Evolutionary conservation across 2,329 filamentous ascomycete genomes (phyloP).

Genomic region (Penicillium occitanis): DNA sequence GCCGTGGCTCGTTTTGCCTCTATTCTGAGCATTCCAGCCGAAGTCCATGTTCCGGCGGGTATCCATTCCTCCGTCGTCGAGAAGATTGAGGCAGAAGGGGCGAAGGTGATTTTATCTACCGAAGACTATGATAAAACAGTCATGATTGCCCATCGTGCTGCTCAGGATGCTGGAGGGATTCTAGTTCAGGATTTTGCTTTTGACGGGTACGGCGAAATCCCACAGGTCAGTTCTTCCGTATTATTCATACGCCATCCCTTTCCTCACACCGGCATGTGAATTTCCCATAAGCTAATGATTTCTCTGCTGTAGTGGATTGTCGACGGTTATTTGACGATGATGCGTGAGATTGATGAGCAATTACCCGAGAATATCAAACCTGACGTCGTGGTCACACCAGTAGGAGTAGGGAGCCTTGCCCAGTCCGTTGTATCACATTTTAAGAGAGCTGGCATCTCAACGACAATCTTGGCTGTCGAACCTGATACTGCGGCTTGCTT

Average conservation of each 20-base stretch:
- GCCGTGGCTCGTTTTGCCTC: background rate
- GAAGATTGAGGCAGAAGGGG: background rate
- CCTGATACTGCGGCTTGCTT: background rate
- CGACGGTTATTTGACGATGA: background rate
- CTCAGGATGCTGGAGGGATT: background rate
- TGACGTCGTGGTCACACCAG: background rate
- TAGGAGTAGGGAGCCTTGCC: background rate
- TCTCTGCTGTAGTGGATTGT: background rate
- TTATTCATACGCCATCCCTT: background rate
- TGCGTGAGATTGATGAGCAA: background rate
- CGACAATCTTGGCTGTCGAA: background rate
- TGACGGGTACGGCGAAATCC: background rate
- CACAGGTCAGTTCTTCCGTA: background rate
- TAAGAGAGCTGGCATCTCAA: background rate
- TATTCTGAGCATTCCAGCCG: background rate
- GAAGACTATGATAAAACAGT: background rate
- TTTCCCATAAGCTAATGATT: background rate
- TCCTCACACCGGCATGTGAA: background rate
- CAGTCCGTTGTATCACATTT: background rate
- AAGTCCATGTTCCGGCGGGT: background rate
- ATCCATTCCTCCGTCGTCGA: background rate
- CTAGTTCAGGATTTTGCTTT: conserved; percentile 2
- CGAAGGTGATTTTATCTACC: background rate
- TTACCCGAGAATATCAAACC: background rate
- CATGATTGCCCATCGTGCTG: background rate